Evolutionary conservation across 2,329 filamentous ascomycete species (phyloP).

Genomic region (Nakataea oryzae): DNA sequence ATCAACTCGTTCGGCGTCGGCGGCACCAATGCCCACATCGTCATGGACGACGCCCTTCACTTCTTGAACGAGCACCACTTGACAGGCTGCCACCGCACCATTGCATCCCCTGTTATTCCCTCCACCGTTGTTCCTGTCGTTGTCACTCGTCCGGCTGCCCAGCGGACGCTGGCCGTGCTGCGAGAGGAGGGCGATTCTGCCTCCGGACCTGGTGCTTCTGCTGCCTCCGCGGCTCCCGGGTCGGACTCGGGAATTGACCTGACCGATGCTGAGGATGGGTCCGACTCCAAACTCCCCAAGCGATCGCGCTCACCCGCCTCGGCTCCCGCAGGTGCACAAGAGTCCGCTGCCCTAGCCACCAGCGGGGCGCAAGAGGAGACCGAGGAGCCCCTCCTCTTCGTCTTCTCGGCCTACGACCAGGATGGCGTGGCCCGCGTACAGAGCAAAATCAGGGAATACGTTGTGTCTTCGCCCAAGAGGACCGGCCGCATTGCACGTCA

Average conservation of each 20-base stretch:
- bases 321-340: neutral
- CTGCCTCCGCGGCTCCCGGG: neutral
- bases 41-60: conserved; percentile 9
- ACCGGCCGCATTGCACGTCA: neutral
- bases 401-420: conserved; percentile 11
- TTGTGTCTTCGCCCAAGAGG: neutral
- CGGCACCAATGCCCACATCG: conserved; percentile 18
- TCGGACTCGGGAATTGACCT: neutral
- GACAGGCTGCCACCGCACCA: conserved; percentile 5
- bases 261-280: neutral
- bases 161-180: neutral
- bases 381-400: conserved; percentile 22
- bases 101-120: neutral
- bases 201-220: neutral
- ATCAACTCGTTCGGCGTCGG: conserved; percentile 21
- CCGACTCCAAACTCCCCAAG: neutral
- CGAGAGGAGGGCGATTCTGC: neutral
- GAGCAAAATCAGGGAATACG: neutral
- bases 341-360: neutral
- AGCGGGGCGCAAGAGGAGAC: neutral
- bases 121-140: too few species aligned
- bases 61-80: conserved; percentile 1
- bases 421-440: conserved; percentile 1
- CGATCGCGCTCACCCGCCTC: neutral
- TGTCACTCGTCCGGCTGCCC: neutral